Percentiles rank a stretch among this genome's conserved stretches.
phyloP scores from a whole-genome alignment of 768 basidiomycete species.

The Podaxis sp. region DNA sequence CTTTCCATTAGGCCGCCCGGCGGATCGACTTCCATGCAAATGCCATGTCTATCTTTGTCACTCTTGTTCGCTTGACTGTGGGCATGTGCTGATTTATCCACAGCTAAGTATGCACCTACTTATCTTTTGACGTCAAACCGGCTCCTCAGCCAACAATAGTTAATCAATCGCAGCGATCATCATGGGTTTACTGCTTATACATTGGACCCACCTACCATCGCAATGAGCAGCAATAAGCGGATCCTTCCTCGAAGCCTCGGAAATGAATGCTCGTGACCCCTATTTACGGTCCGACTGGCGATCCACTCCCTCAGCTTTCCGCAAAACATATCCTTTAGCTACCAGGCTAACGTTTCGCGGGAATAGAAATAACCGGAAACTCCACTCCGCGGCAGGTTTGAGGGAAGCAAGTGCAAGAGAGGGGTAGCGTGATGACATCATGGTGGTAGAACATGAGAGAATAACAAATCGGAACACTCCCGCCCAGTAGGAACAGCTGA shows the following conservation, averaged over 20 bases:
- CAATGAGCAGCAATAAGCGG: neutral
- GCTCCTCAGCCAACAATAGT: neutral
- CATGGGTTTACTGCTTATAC: neutral
- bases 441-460: constrained; percentile 3
- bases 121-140: neutral
- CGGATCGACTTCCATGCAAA: neutral
- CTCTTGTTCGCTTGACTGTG: neutral
- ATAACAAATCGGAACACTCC: neutral
- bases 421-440: neutral
- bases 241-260: neutral
- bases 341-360: neutral
- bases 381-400: neutral
- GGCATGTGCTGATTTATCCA: neutral
- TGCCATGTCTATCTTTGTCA: neutral
- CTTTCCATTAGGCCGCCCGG: neutral
- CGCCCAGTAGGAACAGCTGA: neutral
- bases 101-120: neutral
- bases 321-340: neutral
- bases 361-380: neutral
- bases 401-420: neutral
- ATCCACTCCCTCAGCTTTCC: neutral
- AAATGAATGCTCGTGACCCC: neutral
- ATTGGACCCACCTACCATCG: neutral
- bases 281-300: neutral
- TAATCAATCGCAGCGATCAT: neutral